phyloP scores from a whole-genome alignment of 257 asterid genomes.

The Nyctanthes arbortristis region DNA sequence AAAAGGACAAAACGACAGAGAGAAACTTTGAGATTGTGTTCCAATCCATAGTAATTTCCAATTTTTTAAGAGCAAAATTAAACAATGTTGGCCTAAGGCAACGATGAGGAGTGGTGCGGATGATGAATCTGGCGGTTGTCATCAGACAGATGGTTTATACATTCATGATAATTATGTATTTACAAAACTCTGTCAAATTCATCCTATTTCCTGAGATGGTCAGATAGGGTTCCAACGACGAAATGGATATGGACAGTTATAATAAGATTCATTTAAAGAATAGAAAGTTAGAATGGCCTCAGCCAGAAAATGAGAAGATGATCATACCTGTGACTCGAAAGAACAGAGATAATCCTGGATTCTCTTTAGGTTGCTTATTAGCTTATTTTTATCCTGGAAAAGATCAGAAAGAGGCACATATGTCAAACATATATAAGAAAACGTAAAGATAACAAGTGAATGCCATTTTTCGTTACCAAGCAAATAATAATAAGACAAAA shows the following conservation, averaged over 20 bases:
- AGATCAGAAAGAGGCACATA: conserved; percentile 9
- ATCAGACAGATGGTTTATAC: neutral
- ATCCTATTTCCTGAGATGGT: no score
- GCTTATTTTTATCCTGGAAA: conserved; percentile 84
- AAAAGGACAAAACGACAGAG: conserved; percentile 16
- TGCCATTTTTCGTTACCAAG: no score
- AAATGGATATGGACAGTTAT: no score
- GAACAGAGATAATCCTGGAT: conserved; percentile 97
- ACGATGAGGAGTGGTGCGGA: conserved; percentile 7
- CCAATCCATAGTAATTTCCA: neutral
- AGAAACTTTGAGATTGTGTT: conserved; percentile 6
- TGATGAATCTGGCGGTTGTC: conserved; percentile 8
- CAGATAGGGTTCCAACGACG: conserved; percentile 12
- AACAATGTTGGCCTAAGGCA: conserved; percentile 1
- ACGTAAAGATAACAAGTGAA: conserved; percentile 14
- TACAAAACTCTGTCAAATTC: no score
- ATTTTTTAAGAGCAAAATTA: neutral
- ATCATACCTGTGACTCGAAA: conserved; percentile 75
- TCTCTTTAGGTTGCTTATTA: conserved; percentile 76
- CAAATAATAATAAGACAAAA: no score
- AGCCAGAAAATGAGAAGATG: conserved; percentile 17
- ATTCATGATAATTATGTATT: no score
- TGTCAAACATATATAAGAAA: conserved; percentile 23
- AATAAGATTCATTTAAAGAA: no score
- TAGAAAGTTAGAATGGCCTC: no score